These are phyloP conservation scores for Cavenderia fasciculata DNA, from an alignment of 78 protist genomes.

Conservation along the genomic window DNA sequence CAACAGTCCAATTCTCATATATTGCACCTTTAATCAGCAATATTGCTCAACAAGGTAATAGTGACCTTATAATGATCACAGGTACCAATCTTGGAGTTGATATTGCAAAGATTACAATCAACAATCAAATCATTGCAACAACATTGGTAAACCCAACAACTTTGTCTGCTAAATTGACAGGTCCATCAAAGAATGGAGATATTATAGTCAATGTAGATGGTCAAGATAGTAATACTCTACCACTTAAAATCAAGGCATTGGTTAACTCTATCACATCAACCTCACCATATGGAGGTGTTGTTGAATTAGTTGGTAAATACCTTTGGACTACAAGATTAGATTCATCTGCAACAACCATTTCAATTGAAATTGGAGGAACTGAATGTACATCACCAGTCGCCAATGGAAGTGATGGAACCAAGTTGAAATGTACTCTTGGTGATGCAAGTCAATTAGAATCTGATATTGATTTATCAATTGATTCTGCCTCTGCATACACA, in stretches of 20 bases:
- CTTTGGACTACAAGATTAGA: not conserved
- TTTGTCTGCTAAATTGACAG: not conserved
- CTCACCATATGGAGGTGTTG: conserved; percentile 8
- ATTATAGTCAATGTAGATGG: not conserved
- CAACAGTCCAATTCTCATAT: not conserved
- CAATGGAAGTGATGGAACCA: not conserved
- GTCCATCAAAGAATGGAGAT: not conserved
- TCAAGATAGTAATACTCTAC: not conserved
- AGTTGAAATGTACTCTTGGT: not conserved
- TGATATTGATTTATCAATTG: no score
- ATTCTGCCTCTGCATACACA: no score
- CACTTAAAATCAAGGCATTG: not conserved
- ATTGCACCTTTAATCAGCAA: not conserved
- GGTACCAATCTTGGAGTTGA: conserved; percentile 14
- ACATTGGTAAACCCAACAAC: not conserved
- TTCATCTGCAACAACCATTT: not conserved
- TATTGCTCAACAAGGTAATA: not conserved
- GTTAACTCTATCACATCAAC: not conserved
- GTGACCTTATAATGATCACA: not conserved
- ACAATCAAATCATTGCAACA: not conserved
- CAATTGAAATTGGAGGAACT: not conserved
- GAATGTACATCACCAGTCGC: no score
- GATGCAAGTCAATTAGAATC: no score
- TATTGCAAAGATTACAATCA: not conserved
- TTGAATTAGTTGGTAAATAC: conserved; percentile 10